A percentile compares a stretch with the other conserved stretches of the same genome.
Evolutionary conservation across 192 early-diverging fungal genomes (phyloP).

Genomic region (Gryganskiella cystojenkinii): DNA sequence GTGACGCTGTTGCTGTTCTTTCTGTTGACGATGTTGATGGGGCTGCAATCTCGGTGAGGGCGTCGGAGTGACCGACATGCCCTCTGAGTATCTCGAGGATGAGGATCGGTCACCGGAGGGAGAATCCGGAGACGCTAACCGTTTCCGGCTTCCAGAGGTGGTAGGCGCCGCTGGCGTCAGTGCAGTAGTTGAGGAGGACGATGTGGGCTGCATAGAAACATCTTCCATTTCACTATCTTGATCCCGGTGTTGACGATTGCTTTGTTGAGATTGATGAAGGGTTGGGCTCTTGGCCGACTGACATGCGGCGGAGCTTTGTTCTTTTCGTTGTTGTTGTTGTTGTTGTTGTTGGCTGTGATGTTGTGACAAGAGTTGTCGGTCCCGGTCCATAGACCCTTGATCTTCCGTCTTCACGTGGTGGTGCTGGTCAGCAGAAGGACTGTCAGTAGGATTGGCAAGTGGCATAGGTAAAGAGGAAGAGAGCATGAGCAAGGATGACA

Average conservation of each 20-base stretch:
- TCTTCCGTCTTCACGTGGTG: constrained; percentile 27
- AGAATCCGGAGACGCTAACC: constrained; percentile 22
- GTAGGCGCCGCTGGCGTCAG: background rate
- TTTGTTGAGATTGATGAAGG: constrained; percentile 4
- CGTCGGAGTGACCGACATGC: constrained; percentile 6
- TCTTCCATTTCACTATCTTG: constrained; percentile 29
- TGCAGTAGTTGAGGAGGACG: background rate
- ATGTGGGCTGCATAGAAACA: constrained; percentile 1
- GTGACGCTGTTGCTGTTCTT: no score
- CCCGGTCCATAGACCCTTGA: constrained; percentile 13
- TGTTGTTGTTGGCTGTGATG: background rate
- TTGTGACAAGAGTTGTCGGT: background rate
- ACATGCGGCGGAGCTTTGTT: background rate
- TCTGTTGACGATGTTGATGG: no score
- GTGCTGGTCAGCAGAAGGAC: background rate
- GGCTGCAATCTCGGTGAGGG: constrained; percentile 22
- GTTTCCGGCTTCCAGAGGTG: constrained; percentile 13
- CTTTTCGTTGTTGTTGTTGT: background rate
- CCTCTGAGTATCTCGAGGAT: background rate
- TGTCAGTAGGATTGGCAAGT: background rate
- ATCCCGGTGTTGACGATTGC: constrained; percentile 4
- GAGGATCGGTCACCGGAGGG: background rate
- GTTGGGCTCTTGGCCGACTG: background rate
- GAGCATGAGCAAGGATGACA: constrained; percentile 31
- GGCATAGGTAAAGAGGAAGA: constrained; percentile 22